Base-by-base conservation (phyloP, 2,329 filamentous ascomycete genomes). In the Ceratocystis alfenasii region DNA sequence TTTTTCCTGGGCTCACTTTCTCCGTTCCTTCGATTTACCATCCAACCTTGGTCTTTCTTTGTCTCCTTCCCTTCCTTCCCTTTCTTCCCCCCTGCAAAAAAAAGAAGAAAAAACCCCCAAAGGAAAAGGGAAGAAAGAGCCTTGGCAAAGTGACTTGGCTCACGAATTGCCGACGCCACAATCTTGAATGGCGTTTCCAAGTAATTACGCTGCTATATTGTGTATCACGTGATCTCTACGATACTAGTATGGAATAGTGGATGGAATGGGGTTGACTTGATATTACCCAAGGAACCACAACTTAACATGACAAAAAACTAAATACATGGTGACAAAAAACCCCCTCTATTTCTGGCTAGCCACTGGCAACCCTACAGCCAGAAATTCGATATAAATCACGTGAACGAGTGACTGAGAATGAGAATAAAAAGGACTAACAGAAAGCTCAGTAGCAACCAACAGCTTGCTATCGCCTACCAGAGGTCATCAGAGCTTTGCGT, bases 401-500 rank as follows among this genome's bases (percentile, higher is more conserved):
- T 59, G 12, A 59, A 50, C 28, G 36, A 63, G 46, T 45, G 63
- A 44, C 36, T 33, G 28, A 53, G 62, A 65, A 65, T 50, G 48
- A 46, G 50, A 53, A 55, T 41, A 53, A 17, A 62, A 65, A 48
- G 8, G 41, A 20, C 36, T 28, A 50, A n/a, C 48, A 33, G 28
- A 44, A 25, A 30, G 17, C 41, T 7, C 25, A 50, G 15, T 1
- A 62, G 30, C 25, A 66, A n/a, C n/a, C 61, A 50, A 53, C 10
- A 20, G 20, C 36, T 22, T 30, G 25, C 46, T 48, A 28, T 28
- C n/a, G 17, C 70, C 75, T 74, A 85, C 87, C 87, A 89, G 45
- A 88, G 73, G 12, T 89, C 87, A 1, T 86, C 83, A 17, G 78
- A 77, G 70, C 78, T 82, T 75, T 77, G 75, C 6, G 88, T 85